phyloP scores from a whole-genome alignment of 108 stramenopile genomes.

The Schizochytrium sp. region DNA sequence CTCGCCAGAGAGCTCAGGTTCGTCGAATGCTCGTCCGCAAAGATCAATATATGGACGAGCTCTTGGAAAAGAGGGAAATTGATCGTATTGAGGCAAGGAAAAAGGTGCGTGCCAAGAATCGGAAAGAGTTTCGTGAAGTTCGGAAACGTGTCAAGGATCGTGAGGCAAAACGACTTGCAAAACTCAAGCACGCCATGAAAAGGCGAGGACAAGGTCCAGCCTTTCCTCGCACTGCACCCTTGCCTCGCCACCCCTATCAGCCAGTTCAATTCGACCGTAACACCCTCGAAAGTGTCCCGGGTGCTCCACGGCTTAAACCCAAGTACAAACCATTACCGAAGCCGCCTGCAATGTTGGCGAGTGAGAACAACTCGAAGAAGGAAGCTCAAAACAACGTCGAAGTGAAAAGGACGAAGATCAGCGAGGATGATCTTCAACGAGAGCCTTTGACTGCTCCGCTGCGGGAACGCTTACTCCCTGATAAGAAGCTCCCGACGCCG shows the following conservation, averaged over 20 bases:
- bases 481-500: too few species aligned
- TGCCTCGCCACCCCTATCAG: too few species aligned
- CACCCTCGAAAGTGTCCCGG: too few species aligned
- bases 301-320: not conserved
- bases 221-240: too few species aligned
- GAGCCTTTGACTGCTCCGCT: too few species aligned
- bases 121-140: not conserved
- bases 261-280: too few species aligned
- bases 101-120: not conserved
- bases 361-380: not conserved
- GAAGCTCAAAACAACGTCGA: not conserved
- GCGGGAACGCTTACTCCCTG: too few species aligned
- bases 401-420: not conserved
- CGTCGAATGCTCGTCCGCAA: not conserved
- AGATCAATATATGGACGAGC: not conserved
- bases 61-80: not conserved
- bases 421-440: not conserved
- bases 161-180: not conserved
- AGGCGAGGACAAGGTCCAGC: too few species aligned
- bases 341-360: not conserved
- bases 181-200: too few species aligned
- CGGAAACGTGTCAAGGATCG: not conserved
- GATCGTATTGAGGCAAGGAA: not conserved
- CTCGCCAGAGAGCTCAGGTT: not conserved
- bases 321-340: not conserved